Percentiles rank a stretch among this genome's conserved stretches.
These are phyloP conservation scores for Pestalotiopsis sp. DNA, from an alignment of 2,329 filamentous ascomycete species.

Conservation along the genomic window DNA sequence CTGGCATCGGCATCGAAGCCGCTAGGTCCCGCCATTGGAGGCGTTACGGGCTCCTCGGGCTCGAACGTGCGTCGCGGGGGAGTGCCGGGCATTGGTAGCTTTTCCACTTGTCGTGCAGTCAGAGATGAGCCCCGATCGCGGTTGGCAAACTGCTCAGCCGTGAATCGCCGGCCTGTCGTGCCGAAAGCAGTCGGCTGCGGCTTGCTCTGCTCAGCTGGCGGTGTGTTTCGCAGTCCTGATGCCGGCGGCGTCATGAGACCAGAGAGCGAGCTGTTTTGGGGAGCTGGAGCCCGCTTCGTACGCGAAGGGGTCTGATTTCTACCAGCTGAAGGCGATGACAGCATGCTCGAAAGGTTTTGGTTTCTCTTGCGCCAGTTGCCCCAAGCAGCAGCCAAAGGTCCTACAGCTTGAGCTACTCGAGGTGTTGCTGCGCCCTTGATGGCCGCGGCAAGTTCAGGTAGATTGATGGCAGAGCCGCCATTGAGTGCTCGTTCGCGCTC, in stretches of 20 bases:
- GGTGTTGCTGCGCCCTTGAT: conserved; percentile 79
- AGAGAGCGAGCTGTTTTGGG: conserved; percentile 66
- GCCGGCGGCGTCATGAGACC: conserved; percentile 90
- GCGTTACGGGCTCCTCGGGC: conserved; percentile 52
- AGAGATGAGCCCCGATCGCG: conserved; percentile 34
- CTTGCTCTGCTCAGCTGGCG: conserved; percentile 43
- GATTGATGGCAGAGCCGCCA: conserved; percentile 65
- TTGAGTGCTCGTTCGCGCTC: conserved; percentile 86
- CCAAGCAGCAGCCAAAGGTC: conserved; percentile 83
- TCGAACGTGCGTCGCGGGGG: conserved; percentile 41
- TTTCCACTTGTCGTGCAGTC: conserved; percentile 41
- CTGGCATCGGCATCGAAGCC: conserved; percentile 66
- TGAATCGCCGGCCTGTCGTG: conserved; percentile 61
- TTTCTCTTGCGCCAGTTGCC: conserved; percentile 85
- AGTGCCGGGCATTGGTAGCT: conserved; percentile 41
- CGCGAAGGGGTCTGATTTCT: conserved; percentile 59
- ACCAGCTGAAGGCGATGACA: conserved; percentile 44
- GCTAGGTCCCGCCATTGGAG: conserved; percentile 62
- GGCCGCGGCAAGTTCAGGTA: conserved; percentile 78
- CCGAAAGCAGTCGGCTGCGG: conserved; percentile 64
- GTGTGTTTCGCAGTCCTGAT: conserved; percentile 68
- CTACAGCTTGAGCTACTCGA: conserved; percentile 81
- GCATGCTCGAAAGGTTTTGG: conserved; percentile 53
- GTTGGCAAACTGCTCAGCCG: conserved; percentile 51
- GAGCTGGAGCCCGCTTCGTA: conserved; percentile 45